Conservation (phyloP, 345 rosid genomes). For the Bruguiera parviflora region DNA sequence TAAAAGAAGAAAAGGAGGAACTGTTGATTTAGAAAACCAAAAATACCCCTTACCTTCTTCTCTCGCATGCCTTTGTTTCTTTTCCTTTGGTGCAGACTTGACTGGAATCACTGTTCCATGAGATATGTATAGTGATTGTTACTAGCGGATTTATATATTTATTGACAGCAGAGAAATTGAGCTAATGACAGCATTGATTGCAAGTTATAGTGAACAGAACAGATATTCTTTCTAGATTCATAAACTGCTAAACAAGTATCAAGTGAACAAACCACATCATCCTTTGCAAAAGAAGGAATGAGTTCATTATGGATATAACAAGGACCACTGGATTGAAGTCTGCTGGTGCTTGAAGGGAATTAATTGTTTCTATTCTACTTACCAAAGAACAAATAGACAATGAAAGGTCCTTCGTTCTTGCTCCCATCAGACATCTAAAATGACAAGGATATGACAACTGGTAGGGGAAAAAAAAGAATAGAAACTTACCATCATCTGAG, state of each 20-base stretch:
- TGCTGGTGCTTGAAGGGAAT: neutral
- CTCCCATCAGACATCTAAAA: neutral
- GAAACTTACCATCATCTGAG: constrained; percentile 34
- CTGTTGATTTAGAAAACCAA: no score
- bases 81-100: constrained; percentile 29
- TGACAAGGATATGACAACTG: neutral
- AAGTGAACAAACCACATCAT: neutral
- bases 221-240: neutral
- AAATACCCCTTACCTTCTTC: constrained; percentile 27
- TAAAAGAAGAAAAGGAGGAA: no score
- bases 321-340: neutral
- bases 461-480: neutral
- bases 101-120: constrained; percentile 26
- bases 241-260: neutral
- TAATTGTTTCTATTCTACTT: neutral
- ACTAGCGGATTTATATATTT: neutral
- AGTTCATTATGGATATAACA: neutral
- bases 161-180: neutral
- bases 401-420: neutral
- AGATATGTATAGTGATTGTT: neutral
- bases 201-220: neutral
- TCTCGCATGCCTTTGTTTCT: constrained; percentile 32
- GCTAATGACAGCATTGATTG: neutral
- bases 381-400: neutral
- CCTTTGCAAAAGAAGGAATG: neutral